phyloP scores from a whole-genome alignment of 257 asterid species.

The Solanum piurae region DNA sequence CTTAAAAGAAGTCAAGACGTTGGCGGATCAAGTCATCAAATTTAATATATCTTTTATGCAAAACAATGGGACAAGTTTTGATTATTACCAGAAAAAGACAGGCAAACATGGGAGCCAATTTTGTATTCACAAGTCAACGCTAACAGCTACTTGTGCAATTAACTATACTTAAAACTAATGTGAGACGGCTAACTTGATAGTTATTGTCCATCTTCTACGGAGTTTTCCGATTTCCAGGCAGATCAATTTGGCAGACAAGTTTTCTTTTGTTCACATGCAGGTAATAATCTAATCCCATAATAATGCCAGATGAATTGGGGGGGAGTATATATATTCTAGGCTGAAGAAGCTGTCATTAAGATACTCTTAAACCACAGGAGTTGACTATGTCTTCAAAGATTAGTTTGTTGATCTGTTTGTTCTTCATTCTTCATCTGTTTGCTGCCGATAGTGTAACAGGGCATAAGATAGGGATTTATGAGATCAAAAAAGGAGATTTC shows the following conservation, averaged over 20 bases:
- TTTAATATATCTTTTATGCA: neutral
- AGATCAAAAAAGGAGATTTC: conserved; percentile 6
- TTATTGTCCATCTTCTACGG: neutral
- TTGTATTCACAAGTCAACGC: neutral
- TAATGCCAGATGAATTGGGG: neutral
- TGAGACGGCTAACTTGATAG: neutral
- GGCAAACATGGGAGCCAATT: neutral
- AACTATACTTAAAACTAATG: neutral
- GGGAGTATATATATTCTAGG: neutral
- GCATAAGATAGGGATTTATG: neutral
- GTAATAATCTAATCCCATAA: neutral
- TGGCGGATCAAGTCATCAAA: neutral
- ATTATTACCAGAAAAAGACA: neutral
- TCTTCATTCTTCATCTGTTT: conserved; percentile 1
- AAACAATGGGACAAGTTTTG: neutral
- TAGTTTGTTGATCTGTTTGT: conserved; percentile 11
- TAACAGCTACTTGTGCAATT: neutral
- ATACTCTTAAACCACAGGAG: neutral
- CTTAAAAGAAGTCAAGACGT: neutral
- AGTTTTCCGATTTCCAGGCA: neutral
- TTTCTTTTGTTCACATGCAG: neutral
- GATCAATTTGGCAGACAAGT: neutral
- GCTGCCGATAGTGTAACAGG: neutral
- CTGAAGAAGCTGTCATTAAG: neutral
- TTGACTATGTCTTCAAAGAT: conserved; percentile 16